Percentiles rank a stretch among this genome's conserved stretches.
Conservation (phyloP, 2,329 filamentous ascomycete genomes). For the Ophiostoma ips region DNA sequence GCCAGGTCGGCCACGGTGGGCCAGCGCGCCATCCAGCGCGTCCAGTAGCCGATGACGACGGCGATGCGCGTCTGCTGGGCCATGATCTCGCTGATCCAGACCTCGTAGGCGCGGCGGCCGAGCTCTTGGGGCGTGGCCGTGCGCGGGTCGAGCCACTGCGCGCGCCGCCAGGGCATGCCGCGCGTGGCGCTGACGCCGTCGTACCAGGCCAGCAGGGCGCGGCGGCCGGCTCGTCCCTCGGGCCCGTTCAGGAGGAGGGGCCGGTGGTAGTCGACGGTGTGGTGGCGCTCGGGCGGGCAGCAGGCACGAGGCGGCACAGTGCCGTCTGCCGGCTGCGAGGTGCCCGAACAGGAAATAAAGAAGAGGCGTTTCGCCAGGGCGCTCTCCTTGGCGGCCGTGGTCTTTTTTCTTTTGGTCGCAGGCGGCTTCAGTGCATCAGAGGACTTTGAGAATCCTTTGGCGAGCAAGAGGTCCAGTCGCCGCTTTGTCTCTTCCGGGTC, state of each 20-base stretch:
- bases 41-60: conserved; percentile 50
- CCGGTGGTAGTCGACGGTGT: conserved; percentile 32
- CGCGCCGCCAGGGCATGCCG: conserved; percentile 43
- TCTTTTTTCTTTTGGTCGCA: neutral
- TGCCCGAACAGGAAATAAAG: too few relatives aligned
- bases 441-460: neutral
- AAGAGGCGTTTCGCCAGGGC: conserved; percentile 1
- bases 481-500: neutral
- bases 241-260: conserved; percentile 32
- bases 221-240: conserved; percentile 18
- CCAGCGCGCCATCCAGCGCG: conserved; percentile 46
- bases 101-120: conserved; percentile 45
- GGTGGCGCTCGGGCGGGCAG: conserved; percentile 19
- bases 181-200: conserved; percentile 31
- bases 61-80: conserved; percentile 51
- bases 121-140: conserved; percentile 19
- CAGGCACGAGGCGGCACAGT: conserved; percentile 4
- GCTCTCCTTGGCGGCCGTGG: neutral
- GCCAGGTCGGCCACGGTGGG: conserved; percentile 44
- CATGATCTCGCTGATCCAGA: conserved; percentile 56
- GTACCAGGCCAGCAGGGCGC: conserved; percentile 36
- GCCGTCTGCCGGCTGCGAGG: neutral
- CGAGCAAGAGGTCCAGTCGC: neutral
- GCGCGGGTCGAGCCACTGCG: conserved; percentile 37
- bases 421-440: neutral